Evolutionary conservation across 495 filamentous ascomycete genomes (phyloP).

Genomic region (Tuber melanosporum): DNA sequence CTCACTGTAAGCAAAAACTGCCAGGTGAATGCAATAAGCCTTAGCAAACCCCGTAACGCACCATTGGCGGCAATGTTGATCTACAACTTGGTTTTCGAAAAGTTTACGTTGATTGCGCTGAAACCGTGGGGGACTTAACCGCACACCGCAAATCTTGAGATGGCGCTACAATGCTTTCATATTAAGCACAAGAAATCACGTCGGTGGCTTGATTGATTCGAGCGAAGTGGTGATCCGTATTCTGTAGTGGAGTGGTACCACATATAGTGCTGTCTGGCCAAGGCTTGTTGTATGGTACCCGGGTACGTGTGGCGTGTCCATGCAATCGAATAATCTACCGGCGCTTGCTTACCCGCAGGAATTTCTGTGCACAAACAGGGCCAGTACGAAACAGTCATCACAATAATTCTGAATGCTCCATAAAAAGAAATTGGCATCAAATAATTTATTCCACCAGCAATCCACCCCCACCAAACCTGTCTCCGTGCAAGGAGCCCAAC

Average conservation of each 20-base stretch:
- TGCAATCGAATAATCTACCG: not conserved
- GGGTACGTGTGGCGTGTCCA: not conserved
- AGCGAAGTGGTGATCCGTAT: not conserved
- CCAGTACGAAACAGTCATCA: not conserved
- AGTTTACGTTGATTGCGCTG: too few species aligned
- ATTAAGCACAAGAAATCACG: not conserved
- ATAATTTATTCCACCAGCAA: not conserved
- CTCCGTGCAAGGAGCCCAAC: constrained; percentile 17
- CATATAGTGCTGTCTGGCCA: not conserved
- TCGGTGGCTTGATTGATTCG: not conserved
- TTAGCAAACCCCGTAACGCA: too few species aligned
- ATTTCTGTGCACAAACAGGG: not conserved
- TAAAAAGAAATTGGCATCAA: not conserved
- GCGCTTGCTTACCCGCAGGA: not conserved
- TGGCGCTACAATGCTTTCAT: not conserved
- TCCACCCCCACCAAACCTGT: not conserved
- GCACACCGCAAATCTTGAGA: not conserved
- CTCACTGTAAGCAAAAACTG: too few species aligned
- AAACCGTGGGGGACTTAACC: too few species aligned
- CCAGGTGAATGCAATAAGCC: too few species aligned
- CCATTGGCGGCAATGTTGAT: too few species aligned
- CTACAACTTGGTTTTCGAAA: too few species aligned
- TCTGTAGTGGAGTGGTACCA: not conserved
- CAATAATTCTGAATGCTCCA: not conserved
- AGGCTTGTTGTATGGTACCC: not conserved